A percentile compares a stretch with the other conserved stretches of the same genome.
phyloP scores from a whole-genome alignment of 75 land plant species.

The Pinus taeda region DNA sequence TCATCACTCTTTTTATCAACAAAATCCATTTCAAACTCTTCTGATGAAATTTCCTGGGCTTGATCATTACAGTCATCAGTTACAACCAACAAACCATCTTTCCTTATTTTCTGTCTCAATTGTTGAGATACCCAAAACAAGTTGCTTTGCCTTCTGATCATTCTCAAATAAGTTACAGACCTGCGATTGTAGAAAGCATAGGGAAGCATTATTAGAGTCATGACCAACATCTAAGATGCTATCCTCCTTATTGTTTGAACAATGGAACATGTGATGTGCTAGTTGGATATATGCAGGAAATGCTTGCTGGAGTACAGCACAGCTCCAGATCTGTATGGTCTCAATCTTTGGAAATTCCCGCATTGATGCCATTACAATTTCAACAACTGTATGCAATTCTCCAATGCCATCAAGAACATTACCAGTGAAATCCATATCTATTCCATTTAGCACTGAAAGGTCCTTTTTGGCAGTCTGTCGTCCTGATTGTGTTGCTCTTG shows the following conservation, averaged over 20 bases:
- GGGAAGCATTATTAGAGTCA: neutral
- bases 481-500: neutral
- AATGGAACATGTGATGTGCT: constrained; percentile 1
- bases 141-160: neutral
- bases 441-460: neutral
- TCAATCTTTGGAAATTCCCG: constrained; percentile 23
- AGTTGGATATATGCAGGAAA: constrained; percentile 21
- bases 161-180: neutral
- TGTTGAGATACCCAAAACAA: neutral
- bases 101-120: too few relatives aligned
- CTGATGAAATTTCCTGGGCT: too few relatives aligned
- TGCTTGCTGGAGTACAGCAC: constrained; percentile 25
- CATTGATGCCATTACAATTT: constrained; percentile 19
- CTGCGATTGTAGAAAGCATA: neutral
- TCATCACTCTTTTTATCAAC: too few relatives aligned
- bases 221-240: neutral
- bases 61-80: too few relatives aligned
- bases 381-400: constrained; percentile 13
- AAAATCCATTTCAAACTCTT: too few relatives aligned
- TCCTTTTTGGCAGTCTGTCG: too few relatives aligned
- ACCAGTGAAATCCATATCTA: neutral
- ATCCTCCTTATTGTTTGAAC: neutral
- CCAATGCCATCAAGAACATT: constrained; percentile 13
- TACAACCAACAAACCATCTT: too few relatives aligned
- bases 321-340: constrained; percentile 23